These are phyloP conservation scores for Sugiyamaella xylanicola DNA, from an alignment of 1,139 yeast genomes.

Conservation along the genomic window DNA sequence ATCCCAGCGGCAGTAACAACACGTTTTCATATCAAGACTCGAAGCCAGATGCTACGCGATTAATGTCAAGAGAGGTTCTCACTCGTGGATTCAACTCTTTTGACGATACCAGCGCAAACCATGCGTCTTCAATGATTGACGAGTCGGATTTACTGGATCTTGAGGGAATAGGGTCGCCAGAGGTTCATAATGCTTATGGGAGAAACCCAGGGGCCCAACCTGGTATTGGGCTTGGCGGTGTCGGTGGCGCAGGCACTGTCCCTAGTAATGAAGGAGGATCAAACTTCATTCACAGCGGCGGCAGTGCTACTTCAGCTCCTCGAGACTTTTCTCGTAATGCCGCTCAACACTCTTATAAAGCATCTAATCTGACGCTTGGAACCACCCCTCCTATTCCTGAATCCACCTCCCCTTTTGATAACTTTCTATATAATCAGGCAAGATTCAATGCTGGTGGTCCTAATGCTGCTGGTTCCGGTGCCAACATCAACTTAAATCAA, in stretches of 20 bases:
- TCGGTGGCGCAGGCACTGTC: slow-evolving; percentile 6
- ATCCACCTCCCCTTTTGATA: slow-evolving; percentile 40
- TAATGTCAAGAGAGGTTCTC: slow-evolving; percentile 34
- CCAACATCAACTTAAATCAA: neutral
- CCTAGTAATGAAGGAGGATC: neutral
- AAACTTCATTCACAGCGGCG: neutral
- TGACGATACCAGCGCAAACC: slow-evolving; percentile 30
- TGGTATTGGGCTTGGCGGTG: neutral
- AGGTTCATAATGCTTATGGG: slow-evolving; percentile 21
- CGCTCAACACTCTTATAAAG: slow-evolving; percentile 19
- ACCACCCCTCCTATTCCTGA: slow-evolving; percentile 37
- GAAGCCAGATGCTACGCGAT: neutral
- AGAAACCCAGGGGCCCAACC: slow-evolving; percentile 2
- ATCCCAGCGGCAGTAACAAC: neutral
- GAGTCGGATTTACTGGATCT: slow-evolving; percentile 39
- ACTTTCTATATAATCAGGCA: slow-evolving; percentile 32
- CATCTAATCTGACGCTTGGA: slow-evolving; percentile 23
- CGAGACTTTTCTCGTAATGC: slow-evolving; percentile 27
- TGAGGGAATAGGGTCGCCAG: slow-evolving; percentile 32
- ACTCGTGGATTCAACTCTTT: slow-evolving; percentile 37
- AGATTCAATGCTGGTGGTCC: slow-evolving; percentile 13
- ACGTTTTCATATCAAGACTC: neutral
- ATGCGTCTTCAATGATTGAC: slow-evolving; percentile 35
- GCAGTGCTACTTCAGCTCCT: slow-evolving; percentile 28
- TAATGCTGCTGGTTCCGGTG: neutral